Conservation (phyloP, 208 protist genomes). For the Trypanosoma conorhini region DNA sequence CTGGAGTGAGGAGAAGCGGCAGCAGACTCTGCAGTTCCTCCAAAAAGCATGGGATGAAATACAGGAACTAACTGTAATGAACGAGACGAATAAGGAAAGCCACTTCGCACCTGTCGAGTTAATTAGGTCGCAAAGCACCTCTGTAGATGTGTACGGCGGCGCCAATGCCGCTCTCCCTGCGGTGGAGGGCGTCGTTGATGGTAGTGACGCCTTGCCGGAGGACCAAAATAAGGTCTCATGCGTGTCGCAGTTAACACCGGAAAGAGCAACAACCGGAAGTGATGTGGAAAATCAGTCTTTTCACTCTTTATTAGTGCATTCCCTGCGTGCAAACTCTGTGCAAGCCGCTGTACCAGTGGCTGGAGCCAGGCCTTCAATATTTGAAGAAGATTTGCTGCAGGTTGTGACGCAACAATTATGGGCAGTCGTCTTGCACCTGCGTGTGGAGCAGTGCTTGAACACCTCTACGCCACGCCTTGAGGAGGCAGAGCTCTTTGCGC, state of each 20-base stretch:
- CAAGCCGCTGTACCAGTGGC: not conserved
- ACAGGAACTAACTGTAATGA: not conserved
- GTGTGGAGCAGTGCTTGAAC: conserved; percentile 66
- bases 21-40: conserved; percentile 14
- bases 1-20: conserved; percentile 22
- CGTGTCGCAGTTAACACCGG: not conserved
- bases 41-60: conserved; percentile 10
- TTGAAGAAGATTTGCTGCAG: conserved; percentile 22
- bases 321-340: not conserved
- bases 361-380: not conserved
- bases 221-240: not conserved
- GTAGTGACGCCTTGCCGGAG: not conserved
- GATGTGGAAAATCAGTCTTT: conserved; percentile 13
- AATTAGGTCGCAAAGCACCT: not conserved
- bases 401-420: conserved; percentile 67
- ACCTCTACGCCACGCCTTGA: conserved; percentile 45
- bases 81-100: not conserved
- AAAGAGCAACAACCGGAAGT: not conserved
- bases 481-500: conserved; percentile 40
- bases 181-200: not conserved
- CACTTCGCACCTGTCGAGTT: not conserved
- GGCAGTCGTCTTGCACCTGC: conserved; percentile 72
- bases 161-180: not conserved
- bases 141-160: not conserved
- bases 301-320: conserved; percentile 2